A percentile compares a stretch with the other conserved stretches of the same genome.
Evolutionary conservation across 31 red algal species (phyloP).

Genomic region (Asparagopsis taxiformis): DNA sequence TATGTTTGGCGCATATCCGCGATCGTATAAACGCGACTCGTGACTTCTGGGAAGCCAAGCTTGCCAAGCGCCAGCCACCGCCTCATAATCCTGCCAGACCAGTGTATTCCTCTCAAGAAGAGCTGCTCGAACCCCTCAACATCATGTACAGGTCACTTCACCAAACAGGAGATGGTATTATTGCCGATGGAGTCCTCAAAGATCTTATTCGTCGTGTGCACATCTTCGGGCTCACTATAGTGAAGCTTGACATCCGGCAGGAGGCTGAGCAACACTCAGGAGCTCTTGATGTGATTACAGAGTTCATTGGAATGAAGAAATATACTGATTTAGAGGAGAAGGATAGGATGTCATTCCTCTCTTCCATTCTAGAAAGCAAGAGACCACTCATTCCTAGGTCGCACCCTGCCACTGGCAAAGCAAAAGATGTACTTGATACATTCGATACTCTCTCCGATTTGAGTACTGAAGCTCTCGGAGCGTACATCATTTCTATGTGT

Average conservation of each 20-base stretch:
- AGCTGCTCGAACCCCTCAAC: constrained; percentile 86
- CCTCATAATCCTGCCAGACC: constrained; percentile 11
- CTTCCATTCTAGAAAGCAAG: constrained; percentile 36
- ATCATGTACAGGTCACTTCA: constrained; percentile 83
- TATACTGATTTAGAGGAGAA: constrained; percentile 72
- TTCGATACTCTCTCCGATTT: constrained; percentile 12
- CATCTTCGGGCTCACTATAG: constrained; percentile 84
- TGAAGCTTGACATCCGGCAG: constrained; percentile 91
- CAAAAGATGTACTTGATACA: constrained; percentile 44
- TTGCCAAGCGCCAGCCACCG: constrained; percentile 36
- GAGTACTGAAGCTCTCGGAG: constrained; percentile 47
- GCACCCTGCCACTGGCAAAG: constrained; percentile 14
- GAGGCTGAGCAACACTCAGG: constrained; percentile 87
- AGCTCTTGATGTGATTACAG: constrained; percentile 77
- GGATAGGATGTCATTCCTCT: constrained; percentile 71
- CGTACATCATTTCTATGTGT: constrained; percentile 88
- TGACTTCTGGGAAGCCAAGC: constrained; percentile 77
- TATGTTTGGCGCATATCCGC: constrained; percentile 42
- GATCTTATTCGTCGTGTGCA: constrained; percentile 90
- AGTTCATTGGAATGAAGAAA: constrained; percentile 43
- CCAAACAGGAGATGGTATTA: constrained; percentile 59
- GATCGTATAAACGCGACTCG: constrained; percentile 20
- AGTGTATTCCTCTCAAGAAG: constrained; percentile 46
- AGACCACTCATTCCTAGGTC: constrained; percentile 44
- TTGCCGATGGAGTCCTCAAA: constrained; percentile 73